phyloP scores from a whole-genome alignment of 108 stramenopile species.

The Phaeodactylum tricornutum region DNA sequence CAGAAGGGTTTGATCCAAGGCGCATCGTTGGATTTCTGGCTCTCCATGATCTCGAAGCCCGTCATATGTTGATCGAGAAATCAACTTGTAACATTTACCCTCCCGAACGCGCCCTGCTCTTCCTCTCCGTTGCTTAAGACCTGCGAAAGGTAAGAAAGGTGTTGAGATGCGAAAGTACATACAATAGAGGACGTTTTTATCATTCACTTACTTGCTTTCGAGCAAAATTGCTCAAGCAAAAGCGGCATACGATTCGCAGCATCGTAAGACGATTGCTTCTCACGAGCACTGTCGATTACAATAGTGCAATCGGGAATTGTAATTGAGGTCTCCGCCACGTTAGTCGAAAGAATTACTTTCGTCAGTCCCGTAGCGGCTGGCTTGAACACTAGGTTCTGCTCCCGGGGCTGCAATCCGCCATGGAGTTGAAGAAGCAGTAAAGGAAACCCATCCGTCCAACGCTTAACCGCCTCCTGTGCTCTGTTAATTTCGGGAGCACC shows the following conservation, averaged over 20 bases:
- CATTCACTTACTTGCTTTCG: slow-evolving; percentile 32
- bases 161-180: no score
- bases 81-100: slow-evolving; percentile 82
- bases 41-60: slow-evolving; percentile 55
- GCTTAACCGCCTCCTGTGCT: slow-evolving; percentile 35
- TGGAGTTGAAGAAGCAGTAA: slow-evolving; percentile 77
- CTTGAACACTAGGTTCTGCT: slow-evolving; percentile 83
- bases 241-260: slow-evolving; percentile 83
- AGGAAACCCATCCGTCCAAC: slow-evolving; percentile 13
- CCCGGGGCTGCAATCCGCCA: slow-evolving; percentile 80
- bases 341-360: slow-evolving; percentile 92
- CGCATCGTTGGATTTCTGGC: slow-evolving; percentile 71
- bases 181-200: neutral
- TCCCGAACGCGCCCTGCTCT: slow-evolving; percentile 74
- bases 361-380: slow-evolving; percentile 49
- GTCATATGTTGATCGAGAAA: slow-evolving; percentile 36
- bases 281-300: slow-evolving; percentile 82
- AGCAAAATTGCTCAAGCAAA: slow-evolving; percentile 68
- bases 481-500: slow-evolving; percentile 87
- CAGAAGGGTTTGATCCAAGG: slow-evolving; percentile 75
- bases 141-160: neutral
- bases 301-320: slow-evolving; percentile 92
- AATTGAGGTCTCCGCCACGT: slow-evolving; percentile 92
- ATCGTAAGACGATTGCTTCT: slow-evolving; percentile 81
- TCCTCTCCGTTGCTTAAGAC: slow-evolving; percentile 66